phyloP scores from a whole-genome alignment of 1,284 basidiomycete species.

The Mycena sp. region DNA sequence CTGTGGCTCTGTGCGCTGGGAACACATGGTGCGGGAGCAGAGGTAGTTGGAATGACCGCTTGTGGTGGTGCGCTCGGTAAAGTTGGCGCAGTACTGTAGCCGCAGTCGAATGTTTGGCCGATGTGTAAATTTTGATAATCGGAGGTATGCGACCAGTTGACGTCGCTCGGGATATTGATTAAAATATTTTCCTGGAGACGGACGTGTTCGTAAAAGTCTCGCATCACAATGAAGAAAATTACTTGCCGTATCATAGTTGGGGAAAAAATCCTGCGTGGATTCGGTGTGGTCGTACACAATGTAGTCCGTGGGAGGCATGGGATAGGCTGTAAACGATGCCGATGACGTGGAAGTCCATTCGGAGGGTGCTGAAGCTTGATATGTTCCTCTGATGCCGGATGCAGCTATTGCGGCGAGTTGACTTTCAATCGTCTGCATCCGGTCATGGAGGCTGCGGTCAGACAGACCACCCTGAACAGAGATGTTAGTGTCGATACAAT shows the following conservation, averaged over 20 bases:
- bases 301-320: neutral
- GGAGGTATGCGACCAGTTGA: neutral
- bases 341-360: no score
- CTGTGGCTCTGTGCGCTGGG: neutral
- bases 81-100: neutral
- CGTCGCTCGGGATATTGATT: neutral
- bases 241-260: neutral
- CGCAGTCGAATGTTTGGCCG: neutral
- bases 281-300: neutral
- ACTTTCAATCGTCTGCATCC: conserved; percentile 15
- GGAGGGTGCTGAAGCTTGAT: no score
- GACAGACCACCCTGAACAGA: neutral
- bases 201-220: neutral
- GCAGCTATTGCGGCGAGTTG: conserved; percentile 5
- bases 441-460: conserved; percentile 2
- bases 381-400: no score
- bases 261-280: neutral
- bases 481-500: neutral
- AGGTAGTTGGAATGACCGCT: no score
- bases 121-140: neutral
- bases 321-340: no score
- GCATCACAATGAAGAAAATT: neutral
- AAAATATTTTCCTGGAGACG: neutral
- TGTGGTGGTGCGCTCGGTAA: no score
- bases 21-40: neutral